Evolutionary conservation across 257 asterid genomes (phyloP).

Genomic region (Anisodus tanguticus): DNA sequence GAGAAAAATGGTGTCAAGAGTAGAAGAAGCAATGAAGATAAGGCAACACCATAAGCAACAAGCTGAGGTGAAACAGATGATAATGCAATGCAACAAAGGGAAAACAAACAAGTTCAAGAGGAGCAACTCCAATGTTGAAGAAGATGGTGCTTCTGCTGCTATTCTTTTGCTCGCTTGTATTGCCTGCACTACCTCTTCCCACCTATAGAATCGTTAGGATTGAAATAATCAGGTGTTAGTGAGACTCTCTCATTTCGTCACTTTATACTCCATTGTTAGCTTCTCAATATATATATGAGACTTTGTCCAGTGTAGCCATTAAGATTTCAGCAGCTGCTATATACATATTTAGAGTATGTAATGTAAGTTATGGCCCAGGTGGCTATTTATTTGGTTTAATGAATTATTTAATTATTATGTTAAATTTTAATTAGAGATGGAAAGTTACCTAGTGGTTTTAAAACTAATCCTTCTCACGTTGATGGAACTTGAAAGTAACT

Average conservation of each 20-base stretch:
- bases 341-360: background rate
- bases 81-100: constrained; percentile 62
- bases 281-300: background rate
- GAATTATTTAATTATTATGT: too few relatives aligned
- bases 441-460: too few relatives aligned
- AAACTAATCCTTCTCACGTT: too few relatives aligned
- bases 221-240: background rate
- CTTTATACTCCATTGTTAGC: background rate
- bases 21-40: constrained; percentile 46
- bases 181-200: constrained; percentile 54
- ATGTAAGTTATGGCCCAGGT: too few relatives aligned
- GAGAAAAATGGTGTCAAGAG: constrained; percentile 59
- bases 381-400: too few relatives aligned
- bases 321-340: background rate
- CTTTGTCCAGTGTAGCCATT: background rate
- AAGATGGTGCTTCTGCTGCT: constrained; percentile 79
- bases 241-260: background rate
- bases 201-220: background rate
- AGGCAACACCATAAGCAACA: constrained; percentile 34
- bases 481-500: too few relatives aligned
- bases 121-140: constrained; percentile 63
- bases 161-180: constrained; percentile 73
- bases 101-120: constrained; percentile 66
- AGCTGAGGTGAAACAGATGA: constrained; percentile 35
- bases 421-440: too few relatives aligned